Percentiles rank a stretch among this genome's conserved stretches.
Evolutionary conservation across 352 stramenopile species (phyloP).

Genomic region (Phytophthora fragariaefolia): DNA sequence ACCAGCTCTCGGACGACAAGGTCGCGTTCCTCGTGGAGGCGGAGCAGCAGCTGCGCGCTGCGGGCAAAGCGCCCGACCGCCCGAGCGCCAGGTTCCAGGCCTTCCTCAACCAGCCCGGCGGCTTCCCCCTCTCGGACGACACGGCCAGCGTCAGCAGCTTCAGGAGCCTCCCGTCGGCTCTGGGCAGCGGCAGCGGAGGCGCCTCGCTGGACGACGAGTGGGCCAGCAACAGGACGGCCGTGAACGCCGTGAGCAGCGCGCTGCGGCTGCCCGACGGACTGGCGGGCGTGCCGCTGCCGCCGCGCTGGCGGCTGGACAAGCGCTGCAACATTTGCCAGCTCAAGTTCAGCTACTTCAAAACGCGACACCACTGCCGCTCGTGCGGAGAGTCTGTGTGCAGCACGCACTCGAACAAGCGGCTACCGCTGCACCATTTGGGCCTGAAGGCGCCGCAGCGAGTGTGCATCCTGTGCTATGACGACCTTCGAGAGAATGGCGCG

Average conservation of each 20-base stretch:
- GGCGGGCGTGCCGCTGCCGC: slow-evolving; percentile 50
- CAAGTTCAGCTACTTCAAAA: slow-evolving; percentile 90
- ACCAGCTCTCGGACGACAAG: slow-evolving; percentile 57
- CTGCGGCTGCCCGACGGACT: slow-evolving; percentile 42
- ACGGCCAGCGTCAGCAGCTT: slow-evolving; percentile 42
- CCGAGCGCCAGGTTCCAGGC: slow-evolving; percentile 60
- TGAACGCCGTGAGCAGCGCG: slow-evolving; percentile 32
- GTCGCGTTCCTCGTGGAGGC: slow-evolving; percentile 49
- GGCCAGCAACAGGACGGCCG: slow-evolving; percentile 24
- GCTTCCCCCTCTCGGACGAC: slow-evolving; percentile 34
- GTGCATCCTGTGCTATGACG: slow-evolving; percentile 84
- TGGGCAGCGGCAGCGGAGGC: slow-evolving; percentile 25
- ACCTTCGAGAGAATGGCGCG: slow-evolving; percentile 75
- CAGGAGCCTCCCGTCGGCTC: slow-evolving; percentile 17
- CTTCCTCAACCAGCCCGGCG: slow-evolving; percentile 42
- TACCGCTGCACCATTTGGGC: slow-evolving; percentile 66
- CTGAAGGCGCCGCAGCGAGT: slow-evolving; percentile 73
- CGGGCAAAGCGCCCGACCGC: slow-evolving; percentile 55
- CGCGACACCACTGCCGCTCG: slow-evolving; percentile 88
- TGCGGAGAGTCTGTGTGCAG: slow-evolving; percentile 88
- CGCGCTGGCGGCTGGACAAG: slow-evolving; percentile 77
- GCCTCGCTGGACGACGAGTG: slow-evolving; percentile 27
- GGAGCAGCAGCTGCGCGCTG: slow-evolving; percentile 53
- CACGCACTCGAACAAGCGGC: slow-evolving; percentile 75
- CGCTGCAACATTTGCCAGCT: slow-evolving; percentile 85